Base-by-base conservation (phyloP, 2,329 filamentous ascomycete species). In the Mollisiaceae sp. region DNA sequence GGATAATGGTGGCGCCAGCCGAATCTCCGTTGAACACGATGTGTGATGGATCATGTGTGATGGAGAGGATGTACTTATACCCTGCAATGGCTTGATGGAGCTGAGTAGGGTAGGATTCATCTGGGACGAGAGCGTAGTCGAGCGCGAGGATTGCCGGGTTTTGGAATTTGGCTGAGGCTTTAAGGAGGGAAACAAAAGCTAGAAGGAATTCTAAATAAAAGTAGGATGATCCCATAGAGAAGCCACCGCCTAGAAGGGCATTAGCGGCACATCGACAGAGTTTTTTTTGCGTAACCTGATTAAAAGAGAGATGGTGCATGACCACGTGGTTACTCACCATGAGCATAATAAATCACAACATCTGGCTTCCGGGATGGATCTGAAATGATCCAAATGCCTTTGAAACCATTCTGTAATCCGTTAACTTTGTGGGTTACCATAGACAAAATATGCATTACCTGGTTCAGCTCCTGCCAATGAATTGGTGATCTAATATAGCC, bases 131-230 rank as follows among this genome's bases (percentile, higher is more conserved):
- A 0, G 89, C 92, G 75, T 95, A 95, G 66, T 95, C 91, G 5
- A 95, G 81, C 0, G 90, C 87, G 74, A 95, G 93, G 3, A 95
- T 84, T 24, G 91, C 90, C 0, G 92, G 92, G 73, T 94, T 95
- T 11, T 79, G 76, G 76, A 90, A 94, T 1, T 90, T 90, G 1
- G 91, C 20, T 82, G 80, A 60, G 84, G 68, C 79, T 63, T 86
- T 82, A 45, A 96, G 82, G 20, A 93, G 79, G 52, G 83, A 81
- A 14, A 91, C 80, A 89, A 90, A 93, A 9, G 87, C 85, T 62
- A 94, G 80, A 2, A 96, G 82, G 70, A 94, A 95, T 73, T 96
- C 93, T 41, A 94, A 85, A 76, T 96, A 96, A 77, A 96, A 96
- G 79, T 91, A 91, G 20, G 85, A 82, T 14, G 91, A 93, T 2